phyloP scores from a whole-genome alignment of 306 rosid species.

The Pyrus betulifolia region DNA sequence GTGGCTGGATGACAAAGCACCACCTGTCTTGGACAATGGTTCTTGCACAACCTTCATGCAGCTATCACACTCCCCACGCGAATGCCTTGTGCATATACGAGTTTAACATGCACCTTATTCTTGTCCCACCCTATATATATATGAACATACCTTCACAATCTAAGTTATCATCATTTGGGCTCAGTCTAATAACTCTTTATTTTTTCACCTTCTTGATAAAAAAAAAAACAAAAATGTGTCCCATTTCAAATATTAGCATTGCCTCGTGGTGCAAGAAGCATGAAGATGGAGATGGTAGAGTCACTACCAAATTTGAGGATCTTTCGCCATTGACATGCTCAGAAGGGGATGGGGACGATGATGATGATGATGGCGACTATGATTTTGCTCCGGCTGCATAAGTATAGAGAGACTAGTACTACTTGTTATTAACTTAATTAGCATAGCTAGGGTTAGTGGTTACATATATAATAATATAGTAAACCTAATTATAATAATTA shows the following conservation, averaged over 20 bases:
- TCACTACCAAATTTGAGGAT: neutral
- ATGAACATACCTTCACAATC: too few relatives aligned
- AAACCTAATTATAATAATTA: too few relatives aligned
- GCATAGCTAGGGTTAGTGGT: too few relatives aligned
- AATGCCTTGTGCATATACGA: constrained; percentile 11
- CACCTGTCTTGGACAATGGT: neutral
- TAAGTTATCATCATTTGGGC: too few relatives aligned
- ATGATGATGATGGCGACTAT: constrained; percentile 12
- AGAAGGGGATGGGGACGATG: constrained; percentile 26
- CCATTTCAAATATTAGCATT: neutral
- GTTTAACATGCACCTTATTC: neutral
- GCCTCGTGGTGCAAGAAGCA: constrained; percentile 13
- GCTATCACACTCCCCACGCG: constrained; percentile 25
- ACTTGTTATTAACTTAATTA: too few relatives aligned
- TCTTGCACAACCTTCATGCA: neutral
- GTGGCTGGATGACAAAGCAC: constrained; percentile 7
- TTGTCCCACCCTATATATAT: neutral
- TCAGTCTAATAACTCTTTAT: too few relatives aligned
- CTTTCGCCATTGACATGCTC: neutral
- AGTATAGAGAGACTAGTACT: neutral
- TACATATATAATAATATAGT: too few relatives aligned
- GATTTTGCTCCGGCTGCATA: constrained; percentile 56
- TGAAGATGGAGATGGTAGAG: neutral
- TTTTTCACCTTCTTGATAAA: too few relatives aligned
- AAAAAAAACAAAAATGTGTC: constrained; percentile 6